phyloP scores from a whole-genome alignment of 2,329 filamentous ascomycete genomes.

The Orbilia ellipsospora region DNA sequence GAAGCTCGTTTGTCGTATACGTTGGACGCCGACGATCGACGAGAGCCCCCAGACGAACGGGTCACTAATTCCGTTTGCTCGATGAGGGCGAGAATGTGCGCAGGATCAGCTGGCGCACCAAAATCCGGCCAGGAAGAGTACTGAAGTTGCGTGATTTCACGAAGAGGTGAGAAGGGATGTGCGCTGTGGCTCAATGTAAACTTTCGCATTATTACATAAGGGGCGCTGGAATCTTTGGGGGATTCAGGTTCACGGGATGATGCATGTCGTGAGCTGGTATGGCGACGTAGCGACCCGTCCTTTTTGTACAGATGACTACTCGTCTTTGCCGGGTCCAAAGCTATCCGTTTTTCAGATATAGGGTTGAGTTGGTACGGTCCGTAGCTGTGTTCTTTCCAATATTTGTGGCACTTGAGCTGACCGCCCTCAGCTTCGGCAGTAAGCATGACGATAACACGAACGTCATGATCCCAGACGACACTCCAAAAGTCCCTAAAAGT shows the following conservation, averaged over 20 bases:
- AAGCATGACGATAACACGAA: slow-evolving; percentile 94
- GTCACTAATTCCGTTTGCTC: slow-evolving; percentile 79
- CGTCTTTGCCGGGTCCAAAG: slow-evolving; percentile 72
- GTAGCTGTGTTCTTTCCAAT: slow-evolving; percentile 85
- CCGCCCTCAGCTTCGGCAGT: slow-evolving; percentile 94
- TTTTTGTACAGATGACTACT: slow-evolving; percentile 57
- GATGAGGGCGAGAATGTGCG: slow-evolving; percentile 86
- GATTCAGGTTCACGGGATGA: slow-evolving; percentile 46
- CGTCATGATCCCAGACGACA: slow-evolving; percentile 95
- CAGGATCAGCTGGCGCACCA: slow-evolving; percentile 87
- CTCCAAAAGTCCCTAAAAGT: slow-evolving; percentile 99
- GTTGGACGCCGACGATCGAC: slow-evolving; percentile 57
- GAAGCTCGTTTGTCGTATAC: slow-evolving; percentile 59
- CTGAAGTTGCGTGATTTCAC: slow-evolving; percentile 93
- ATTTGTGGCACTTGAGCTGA: slow-evolving; percentile 92
- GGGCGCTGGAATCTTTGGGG: slow-evolving; percentile 67
- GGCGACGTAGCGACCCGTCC: slow-evolving; percentile 52
- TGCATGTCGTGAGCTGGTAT: slow-evolving; percentile 51
- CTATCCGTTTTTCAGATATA: slow-evolving; percentile 84
- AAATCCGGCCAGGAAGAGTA: slow-evolving; percentile 98
- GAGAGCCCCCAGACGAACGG: slow-evolving; percentile 61
- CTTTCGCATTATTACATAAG: slow-evolving; percentile 84
- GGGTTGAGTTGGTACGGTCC: slow-evolving; percentile 79
- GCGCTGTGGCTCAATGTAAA: slow-evolving; percentile 82
- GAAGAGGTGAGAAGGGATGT: slow-evolving; percentile 83